These are phyloP conservation scores for Paraphoma chrysanthemicola DNA, from an alignment of 2,329 filamentous ascomycete species.

Conservation along the genomic window DNA sequence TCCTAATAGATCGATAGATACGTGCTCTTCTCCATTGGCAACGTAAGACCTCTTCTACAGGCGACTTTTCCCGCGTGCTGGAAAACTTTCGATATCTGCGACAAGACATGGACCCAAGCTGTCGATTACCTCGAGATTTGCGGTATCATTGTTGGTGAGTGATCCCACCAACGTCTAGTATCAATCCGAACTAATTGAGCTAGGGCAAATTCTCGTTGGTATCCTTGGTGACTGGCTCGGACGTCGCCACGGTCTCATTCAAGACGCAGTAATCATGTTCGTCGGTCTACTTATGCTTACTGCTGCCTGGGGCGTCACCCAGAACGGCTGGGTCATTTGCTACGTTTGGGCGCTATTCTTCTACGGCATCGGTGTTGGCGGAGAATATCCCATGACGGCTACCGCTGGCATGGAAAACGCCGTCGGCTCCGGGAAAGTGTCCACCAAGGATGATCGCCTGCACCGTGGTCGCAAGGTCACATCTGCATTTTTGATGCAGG, in stretches of 20 bases:
- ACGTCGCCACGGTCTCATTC: slow-evolving; percentile 92
- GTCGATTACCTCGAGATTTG: slow-evolving; percentile 92
- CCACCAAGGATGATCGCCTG: slow-evolving; percentile 89
- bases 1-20: slow-evolving; percentile 62
- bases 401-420: slow-evolving; percentile 94
- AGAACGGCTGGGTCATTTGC: slow-evolving; percentile 96
- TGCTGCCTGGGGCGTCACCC: slow-evolving; percentile 83
- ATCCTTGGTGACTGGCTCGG: slow-evolving; percentile 82
- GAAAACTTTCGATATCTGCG: slow-evolving; percentile 70
- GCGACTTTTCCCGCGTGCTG: slow-evolving; percentile 81
- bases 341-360: slow-evolving; percentile 96
- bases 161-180: neutral
- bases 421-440: slow-evolving; percentile 83
- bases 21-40: slow-evolving; percentile 96
- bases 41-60: slow-evolving; percentile 82
- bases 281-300: slow-evolving; percentile 90
- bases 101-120: slow-evolving; percentile 79
- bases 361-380: slow-evolving; percentile 76
- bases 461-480: slow-evolving; percentile 96
- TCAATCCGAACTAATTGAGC: neutral
- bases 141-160: slow-evolving; percentile 84
- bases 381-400: slow-evolving; percentile 96
- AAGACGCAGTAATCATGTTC: slow-evolving; percentile 95
- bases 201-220: slow-evolving; percentile 79
- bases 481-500: slow-evolving; percentile 96